Percentiles rank a stretch among this genome's conserved stretches.
These are phyloP conservation scores for Geranium brycei DNA, from an alignment of 345 rosid species.

Conservation along the genomic window DNA sequence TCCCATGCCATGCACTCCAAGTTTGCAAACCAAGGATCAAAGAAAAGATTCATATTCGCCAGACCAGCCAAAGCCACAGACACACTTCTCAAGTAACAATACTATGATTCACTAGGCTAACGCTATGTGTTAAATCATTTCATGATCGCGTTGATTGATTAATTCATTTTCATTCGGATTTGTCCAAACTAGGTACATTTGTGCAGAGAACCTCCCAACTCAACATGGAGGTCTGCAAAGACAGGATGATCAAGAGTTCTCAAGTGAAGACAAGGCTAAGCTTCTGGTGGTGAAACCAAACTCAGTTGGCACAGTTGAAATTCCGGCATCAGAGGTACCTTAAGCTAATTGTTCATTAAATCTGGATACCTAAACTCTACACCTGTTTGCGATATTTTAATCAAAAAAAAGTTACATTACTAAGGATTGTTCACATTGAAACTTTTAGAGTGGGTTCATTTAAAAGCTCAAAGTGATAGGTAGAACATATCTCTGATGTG, in stretches of 20 bases:
- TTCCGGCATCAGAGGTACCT: slow-evolving; percentile 35
- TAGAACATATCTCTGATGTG: no score
- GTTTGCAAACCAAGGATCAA: slow-evolving; percentile 16
- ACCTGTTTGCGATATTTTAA: no score
- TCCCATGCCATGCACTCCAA: slow-evolving; percentile 22
- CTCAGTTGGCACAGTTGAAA: slow-evolving; percentile 17
- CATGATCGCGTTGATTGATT: not conserved
- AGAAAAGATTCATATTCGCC: slow-evolving; percentile 25
- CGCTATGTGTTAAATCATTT: not conserved
- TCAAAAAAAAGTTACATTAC: no score
- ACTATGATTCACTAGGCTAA: not conserved
- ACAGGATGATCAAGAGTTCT: slow-evolving; percentile 34
- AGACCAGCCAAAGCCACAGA: slow-evolving; percentile 34
- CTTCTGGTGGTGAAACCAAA: slow-evolving; percentile 20
- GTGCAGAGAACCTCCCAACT: slow-evolving; percentile 36
- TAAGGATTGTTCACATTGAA: no score
- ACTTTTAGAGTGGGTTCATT: no score
- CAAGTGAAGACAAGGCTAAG: slow-evolving; percentile 19
- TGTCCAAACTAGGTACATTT: slow-evolving; percentile 23
- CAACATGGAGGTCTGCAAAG: slow-evolving; percentile 49
- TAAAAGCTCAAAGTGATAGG: no score
- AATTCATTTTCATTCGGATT: not conserved
- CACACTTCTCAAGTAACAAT: slow-evolving; percentile 45
- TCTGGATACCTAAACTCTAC: no score
- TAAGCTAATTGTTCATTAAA: no score